These are phyloP conservation scores for Fusarium robinianum DNA, from an alignment of 2,329 filamentous ascomycete species.

Conservation along the genomic window DNA sequence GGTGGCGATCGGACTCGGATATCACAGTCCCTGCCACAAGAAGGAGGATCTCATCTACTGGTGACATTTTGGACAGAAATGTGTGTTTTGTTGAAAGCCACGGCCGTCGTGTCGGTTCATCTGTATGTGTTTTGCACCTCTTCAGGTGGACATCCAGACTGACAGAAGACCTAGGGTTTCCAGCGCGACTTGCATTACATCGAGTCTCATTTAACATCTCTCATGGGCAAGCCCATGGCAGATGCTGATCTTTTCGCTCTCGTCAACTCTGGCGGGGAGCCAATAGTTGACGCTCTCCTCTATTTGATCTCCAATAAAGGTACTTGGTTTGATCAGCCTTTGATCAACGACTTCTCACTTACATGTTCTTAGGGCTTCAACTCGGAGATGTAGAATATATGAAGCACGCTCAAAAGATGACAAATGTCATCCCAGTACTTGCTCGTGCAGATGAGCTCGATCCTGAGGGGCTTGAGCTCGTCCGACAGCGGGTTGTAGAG, in stretches of 20 bases:
- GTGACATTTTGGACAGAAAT: slow-evolving; percentile 85
- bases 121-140: slow-evolving; percentile 47
- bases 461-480: slow-evolving; percentile 56
- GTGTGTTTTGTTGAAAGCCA: slow-evolving; percentile 91
- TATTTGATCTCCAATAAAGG: slow-evolving; percentile 75
- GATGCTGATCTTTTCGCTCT: slow-evolving; percentile 77
- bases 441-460: slow-evolving; percentile 74
- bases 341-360: background rate
- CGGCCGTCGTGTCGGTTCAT: slow-evolving; percentile 60
- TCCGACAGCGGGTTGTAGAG: slow-evolving; percentile 63
- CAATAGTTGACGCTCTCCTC: slow-evolving; percentile 82
- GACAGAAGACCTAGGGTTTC: slow-evolving; percentile 59
- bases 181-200: slow-evolving; percentile 71
- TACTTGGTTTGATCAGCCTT: slow-evolving; percentile 46
- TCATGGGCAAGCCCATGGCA: slow-evolving; percentile 58
- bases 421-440: slow-evolving; percentile 84
- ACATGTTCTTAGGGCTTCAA: slow-evolving; percentile 37
- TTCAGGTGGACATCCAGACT: slow-evolving; percentile 27
- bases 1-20: slow-evolving; percentile 86
- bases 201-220: slow-evolving; percentile 50
- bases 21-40: slow-evolving; percentile 58
- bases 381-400: slow-evolving; percentile 70
- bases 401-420: slow-evolving; percentile 68
- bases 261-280: slow-evolving; percentile 79
- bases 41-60: slow-evolving; percentile 67